These are phyloP conservation scores for Trichopus zeylanicus DNA, from an alignment of 116 monocot genomes.

Conservation along the genomic window DNA sequence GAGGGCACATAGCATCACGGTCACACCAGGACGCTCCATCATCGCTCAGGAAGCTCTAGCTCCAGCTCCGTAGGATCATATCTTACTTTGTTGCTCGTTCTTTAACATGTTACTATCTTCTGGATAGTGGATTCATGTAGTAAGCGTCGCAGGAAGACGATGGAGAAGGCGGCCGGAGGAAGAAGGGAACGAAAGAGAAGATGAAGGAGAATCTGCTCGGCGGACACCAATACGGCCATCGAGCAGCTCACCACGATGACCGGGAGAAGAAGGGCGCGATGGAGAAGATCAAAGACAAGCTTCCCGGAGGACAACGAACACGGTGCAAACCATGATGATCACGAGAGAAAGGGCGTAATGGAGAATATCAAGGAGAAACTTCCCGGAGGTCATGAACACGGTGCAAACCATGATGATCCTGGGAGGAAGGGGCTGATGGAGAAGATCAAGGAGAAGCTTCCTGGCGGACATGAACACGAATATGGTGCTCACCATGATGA, in stretches of 20 bases:
- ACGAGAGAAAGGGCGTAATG: no score
- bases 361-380: no score
- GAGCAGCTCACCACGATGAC: no score
- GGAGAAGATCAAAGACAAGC: conserved; percentile 5
- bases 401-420: no score
- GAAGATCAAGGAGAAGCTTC: conserved; percentile 5
- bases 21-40: conserved; percentile 14
- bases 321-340: neutral
- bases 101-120: neutral
- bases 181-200: conserved; percentile 7
- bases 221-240: no score
- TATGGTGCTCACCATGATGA: neutral
- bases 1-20: neutral
- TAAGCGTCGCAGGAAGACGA: conserved; percentile 8
- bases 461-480: conserved; percentile 1
- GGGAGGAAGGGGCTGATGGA: neutral
- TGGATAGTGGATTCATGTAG: no score
- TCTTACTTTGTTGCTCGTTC: no score
- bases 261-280: no score
- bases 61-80: conserved; percentile 19
- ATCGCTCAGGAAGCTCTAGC: conserved; percentile 8
- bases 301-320: conserved; percentile 5
- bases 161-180: conserved; percentile 3
- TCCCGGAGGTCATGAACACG: no score
- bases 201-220: no score